Evolutionary conservation across 2,329 filamentous ascomycete species (phyloP), one percentile per base, ranked within the genome.

Genomic region (Salinomyces thailandicus): DNA sequence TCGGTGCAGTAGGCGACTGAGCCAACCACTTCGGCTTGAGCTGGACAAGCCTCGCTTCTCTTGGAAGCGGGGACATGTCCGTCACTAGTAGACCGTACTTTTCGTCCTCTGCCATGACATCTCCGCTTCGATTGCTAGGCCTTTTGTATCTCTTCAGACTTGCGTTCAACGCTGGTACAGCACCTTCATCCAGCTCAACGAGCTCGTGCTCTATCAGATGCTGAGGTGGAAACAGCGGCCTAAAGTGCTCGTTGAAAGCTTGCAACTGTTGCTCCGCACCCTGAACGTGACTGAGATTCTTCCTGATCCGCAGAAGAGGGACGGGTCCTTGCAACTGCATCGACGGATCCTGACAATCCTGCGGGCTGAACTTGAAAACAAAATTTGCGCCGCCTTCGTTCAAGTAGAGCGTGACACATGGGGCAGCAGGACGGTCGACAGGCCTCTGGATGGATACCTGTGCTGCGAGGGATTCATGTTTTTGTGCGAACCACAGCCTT

Each of bases 21-120:
- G 49, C 39, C 2, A 69, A 54, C 66, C 66, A 69, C 38, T 69
- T 69, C 0, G 66, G 64, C 41, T 69, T 69, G 37, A 68, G 50
- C 42, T 69, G 62, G 7, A 60, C 32, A 8, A 54, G 37, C 22
- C 2, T 26, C 1, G 47, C 37, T n/a, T 58, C 51, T 20, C 44
- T 47, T 5, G 18, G 16, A 6, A 32, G 29, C 5, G 53, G 44
- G 5, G 51, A 55, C 57, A 61, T 60, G 43, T 60, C 54, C 9
- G 55, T 58, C 13, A 61, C 43, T 6, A 62, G 47, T 11, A 59
- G 37, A 19, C 51, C 58, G 31, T 48, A 43, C 6, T 38, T 39
- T 13, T 57, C 51, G n/a, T 47, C 39, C 3, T 29, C 31, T 5
- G 50, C 50, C n/a, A 59, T 38, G 33, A 44, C 35, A 34, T 58